phyloP scores from a whole-genome alignment of 768 basidiomycete genomes.

The Collybia nuda region DNA sequence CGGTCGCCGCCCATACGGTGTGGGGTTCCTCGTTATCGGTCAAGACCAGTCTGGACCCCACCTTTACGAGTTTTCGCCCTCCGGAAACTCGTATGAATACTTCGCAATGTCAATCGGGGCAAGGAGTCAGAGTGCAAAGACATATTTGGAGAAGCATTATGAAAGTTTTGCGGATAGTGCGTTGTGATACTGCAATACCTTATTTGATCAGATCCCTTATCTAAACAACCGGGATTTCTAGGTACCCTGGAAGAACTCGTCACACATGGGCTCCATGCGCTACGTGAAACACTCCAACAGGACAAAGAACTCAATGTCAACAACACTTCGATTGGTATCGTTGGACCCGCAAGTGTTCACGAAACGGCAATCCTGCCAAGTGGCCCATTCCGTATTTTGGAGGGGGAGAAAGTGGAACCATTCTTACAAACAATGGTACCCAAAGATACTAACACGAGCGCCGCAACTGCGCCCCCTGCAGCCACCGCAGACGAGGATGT shows the following conservation, averaged over 20 bases:
- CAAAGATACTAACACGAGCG: constrained; percentile 51
- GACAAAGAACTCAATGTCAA: constrained; percentile 93
- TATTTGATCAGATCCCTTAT: not conserved
- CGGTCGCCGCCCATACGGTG: constrained; percentile 95
- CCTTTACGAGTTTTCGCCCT: constrained; percentile 97
- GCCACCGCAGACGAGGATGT: constrained; percentile 71
- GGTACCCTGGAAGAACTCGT: constrained; percentile 86
- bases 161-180: constrained; percentile 83
- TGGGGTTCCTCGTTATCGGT: constrained; percentile 97
- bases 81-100: constrained; percentile 97
- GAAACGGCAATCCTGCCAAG: constrained; percentile 52
- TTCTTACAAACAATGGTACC: constrained; percentile 80
- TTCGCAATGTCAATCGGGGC: constrained; percentile 99
- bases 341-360: constrained; percentile 68
- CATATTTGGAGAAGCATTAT: constrained; percentile 94
- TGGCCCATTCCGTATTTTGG: constrained; percentile 82
- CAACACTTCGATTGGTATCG: constrained; percentile 94
- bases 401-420: constrained; percentile 72
- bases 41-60: constrained; percentile 97
- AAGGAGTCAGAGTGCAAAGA: constrained; percentile 97
- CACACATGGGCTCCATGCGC: constrained; percentile 89
- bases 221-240: constrained; percentile 24
- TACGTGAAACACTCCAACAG: constrained; percentile 96
- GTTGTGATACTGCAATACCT: constrained; percentile 25
- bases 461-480: constrained; percentile 34